Base-by-base conservation (phyloP, 306 rosid species). In the Erythrophleum fordii region DNA sequence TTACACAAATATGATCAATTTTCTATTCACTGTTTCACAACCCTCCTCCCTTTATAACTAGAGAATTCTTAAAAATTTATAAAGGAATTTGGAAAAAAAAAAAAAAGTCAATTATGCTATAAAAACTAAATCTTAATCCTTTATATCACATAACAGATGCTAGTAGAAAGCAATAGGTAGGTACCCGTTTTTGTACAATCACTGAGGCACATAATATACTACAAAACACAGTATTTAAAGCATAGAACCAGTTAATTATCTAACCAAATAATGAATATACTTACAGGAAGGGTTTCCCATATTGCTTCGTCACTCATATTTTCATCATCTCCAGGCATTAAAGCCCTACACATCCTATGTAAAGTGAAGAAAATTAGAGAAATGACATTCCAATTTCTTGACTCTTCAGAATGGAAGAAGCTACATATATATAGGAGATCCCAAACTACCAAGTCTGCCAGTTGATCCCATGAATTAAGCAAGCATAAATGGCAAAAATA, bases 281-380 rank as follows among this genome's bases (percentile, higher is more conserved):
- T 87, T 91, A 95, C 99, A 78, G 99, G 99, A 84, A 95, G 97
- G 26, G 97, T 95, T 86, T 93, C 92, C 99, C 99, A 93, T 83
- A 95, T 94, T 44, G 97, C 97, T 81, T 95, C 99, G 37, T 93
- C 97, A 0, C 84, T 93, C 88, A 90, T 83, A 34, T 83, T 86
- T 56, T 95, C 99, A 51, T 95, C 95, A 44, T 95, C 99, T 49
- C 99, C 92, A 75, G 99, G 99, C 91, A 95, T 91, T 84, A 93
- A 87, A 75, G 97, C 94, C 75, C 92, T 89, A 74, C 99, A 93
- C 99, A 93, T 95, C 94, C 99, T 95, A 79, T 26, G 34, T 58
- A 25, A 58, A 12, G 34, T 4, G 35, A 58, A 25, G 8, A 58
- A 25, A 58, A 58, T 58, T 35, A 58, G 35, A 58, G 65, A 11